A percentile compares a stretch with the other conserved stretches of the same genome.
phyloP scores from a whole-genome alignment of 164 flowering plant species.

The Cinnamomum micranthum region DNA sequence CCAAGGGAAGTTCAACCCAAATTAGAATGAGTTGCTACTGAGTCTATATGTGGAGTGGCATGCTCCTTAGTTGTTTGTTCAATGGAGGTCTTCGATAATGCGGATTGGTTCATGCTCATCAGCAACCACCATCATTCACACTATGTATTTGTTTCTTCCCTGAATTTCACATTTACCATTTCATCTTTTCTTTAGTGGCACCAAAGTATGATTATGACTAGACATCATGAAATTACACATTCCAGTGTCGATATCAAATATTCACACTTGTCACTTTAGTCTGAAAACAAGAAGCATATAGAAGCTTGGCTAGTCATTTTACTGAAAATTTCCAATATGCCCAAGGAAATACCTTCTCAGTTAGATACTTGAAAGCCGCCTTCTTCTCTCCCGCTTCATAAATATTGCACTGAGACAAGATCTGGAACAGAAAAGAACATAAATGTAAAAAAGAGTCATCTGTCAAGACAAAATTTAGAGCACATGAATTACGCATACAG shows the following conservation, averaged over 20 bases:
- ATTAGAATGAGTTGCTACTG: too few species aligned
- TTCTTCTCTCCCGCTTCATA: conserved; percentile 95
- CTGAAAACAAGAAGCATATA: background rate
- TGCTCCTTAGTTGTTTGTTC: too few species aligned
- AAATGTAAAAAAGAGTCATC: background rate
- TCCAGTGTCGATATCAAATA: background rate
- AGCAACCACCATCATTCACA: too few species aligned
- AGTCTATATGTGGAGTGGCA: too few species aligned
- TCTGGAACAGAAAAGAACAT: conserved; percentile 31
- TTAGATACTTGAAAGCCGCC: conserved; percentile 52
- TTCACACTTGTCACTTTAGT: background rate
- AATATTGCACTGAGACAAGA: conserved; percentile 80
- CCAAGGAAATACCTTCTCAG: conserved; percentile 60
- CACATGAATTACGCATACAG: background rate
- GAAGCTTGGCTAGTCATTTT: background rate
- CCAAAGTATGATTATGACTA: background rate
- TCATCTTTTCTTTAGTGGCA: background rate
- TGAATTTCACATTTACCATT: background rate
- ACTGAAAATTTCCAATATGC: background rate
- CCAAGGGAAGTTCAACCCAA: too few species aligned
- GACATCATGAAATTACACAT: background rate
- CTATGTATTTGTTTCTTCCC: too few species aligned
- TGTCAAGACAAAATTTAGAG: background rate
- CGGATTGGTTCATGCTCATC: too few species aligned
- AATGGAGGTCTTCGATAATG: too few species aligned